Conservation (phyloP, 1,284 basidiomycete genomes). For the Tilletia indica region DNA sequence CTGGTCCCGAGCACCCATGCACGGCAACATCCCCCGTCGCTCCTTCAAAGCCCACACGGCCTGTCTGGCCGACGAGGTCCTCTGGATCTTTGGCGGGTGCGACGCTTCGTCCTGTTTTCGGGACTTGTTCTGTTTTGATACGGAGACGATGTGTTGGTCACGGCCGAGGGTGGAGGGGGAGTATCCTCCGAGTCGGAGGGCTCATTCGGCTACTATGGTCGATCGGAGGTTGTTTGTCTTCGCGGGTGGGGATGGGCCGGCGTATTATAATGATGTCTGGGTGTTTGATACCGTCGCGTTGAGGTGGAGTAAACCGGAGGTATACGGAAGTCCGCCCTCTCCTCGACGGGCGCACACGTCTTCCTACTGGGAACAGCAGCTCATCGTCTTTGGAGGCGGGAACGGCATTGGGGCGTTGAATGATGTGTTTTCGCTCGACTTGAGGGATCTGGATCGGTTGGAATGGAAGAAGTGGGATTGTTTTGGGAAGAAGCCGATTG, state of each 20-base stretch:
- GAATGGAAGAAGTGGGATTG: constrained; percentile 62
- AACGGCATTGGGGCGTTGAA: constrained; percentile 84
- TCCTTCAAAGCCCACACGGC: constrained; percentile 79
- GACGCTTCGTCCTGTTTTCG: constrained; percentile 74
- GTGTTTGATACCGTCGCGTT: constrained; percentile 70
- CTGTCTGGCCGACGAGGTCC: constrained; percentile 74
- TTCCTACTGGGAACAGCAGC: constrained; percentile 69
- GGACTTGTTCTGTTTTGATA: constrained; percentile 82
- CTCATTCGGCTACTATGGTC: constrained; percentile 81
- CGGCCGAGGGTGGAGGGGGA: constrained; percentile 73
- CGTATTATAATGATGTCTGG: constrained; percentile 66
- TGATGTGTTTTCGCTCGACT: constrained; percentile 83
- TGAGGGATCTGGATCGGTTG: constrained; percentile 63
- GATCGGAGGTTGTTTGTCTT: constrained; percentile 75
- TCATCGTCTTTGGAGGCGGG: constrained; percentile 87
- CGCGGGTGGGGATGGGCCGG: constrained; percentile 78
- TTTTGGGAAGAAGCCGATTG: constrained; percentile 57
- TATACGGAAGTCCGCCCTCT: constrained; percentile 59
- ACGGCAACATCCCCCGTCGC: constrained; percentile 71
- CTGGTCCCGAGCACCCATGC: constrained; percentile 79
- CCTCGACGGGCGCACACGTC: constrained; percentile 78
- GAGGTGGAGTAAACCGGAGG: constrained; percentile 37
- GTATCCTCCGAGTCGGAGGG: constrained; percentile 75
- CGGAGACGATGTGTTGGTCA: constrained; percentile 86
- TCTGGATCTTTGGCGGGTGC: constrained; percentile 86